A percentile compares a stretch with the other conserved stretches of the same genome.
Evolutionary conservation across 164 flowering plant genomes (phyloP).

Genomic region (Santalum album): DNA sequence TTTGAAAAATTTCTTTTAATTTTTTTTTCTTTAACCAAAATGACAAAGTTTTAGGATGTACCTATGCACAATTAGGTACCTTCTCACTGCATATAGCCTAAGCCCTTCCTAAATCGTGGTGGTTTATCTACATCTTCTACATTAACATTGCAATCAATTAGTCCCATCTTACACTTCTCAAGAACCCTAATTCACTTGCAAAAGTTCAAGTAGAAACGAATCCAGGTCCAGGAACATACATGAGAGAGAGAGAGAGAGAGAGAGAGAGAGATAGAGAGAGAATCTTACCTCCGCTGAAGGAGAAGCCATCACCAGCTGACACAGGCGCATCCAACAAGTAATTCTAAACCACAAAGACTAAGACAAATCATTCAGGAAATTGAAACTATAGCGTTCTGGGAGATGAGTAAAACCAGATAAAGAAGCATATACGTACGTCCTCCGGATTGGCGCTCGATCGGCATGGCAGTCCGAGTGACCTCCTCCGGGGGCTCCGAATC

Average conservation of each 20-base stretch:
- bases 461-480: not conserved
- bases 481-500: not conserved
- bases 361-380: not conserved
- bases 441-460: not conserved
- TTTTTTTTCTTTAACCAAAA: no score
- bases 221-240: not conserved
- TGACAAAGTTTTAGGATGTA: no score
- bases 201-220: not conserved
- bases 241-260: no score
- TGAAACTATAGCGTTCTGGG: no score
- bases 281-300: slow-evolving; percentile 70
- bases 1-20: no score
- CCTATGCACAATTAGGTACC: no score
- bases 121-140: no score
- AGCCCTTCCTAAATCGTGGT: no score
- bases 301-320: slow-evolving; percentile 85
- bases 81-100: no score
- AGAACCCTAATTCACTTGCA: no score
- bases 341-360: slow-evolving; percentile 26
- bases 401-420: not conserved
- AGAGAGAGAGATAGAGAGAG: not conserved
- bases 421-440: not conserved
- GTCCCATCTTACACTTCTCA: no score
- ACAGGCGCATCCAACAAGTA: slow-evolving; percentile 82
- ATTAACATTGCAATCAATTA: no score